These are phyloP conservation scores for Aspergillus caelatus DNA, from an alignment of 2,329 filamentous ascomycete genomes.

Conservation along the genomic window DNA sequence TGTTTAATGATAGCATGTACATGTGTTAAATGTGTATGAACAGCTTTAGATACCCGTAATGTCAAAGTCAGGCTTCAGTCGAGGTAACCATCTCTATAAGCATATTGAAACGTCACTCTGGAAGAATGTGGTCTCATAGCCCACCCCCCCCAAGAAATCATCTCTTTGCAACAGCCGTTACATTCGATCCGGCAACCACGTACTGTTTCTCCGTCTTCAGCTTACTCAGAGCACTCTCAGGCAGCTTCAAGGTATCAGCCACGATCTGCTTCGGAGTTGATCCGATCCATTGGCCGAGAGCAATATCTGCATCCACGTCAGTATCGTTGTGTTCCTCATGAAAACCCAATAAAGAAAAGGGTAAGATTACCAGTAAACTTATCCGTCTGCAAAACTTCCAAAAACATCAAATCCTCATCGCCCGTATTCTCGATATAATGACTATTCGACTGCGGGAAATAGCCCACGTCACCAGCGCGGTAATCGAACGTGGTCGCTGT, in stretches of 20 bases:
- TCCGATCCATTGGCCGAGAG: conserved; percentile 52
- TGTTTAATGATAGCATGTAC: too few relatives aligned
- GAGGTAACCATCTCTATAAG: too few relatives aligned
- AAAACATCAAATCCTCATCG: conserved; percentile 73
- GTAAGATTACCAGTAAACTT: conserved; percentile 54
- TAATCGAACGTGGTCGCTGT: conserved; percentile 77
- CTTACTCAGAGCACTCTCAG: conserved; percentile 40
- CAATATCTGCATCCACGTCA: conserved; percentile 46
- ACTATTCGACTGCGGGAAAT: conserved; percentile 75
- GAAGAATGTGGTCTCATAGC: too few relatives aligned
- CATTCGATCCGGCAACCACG: conserved; percentile 39
- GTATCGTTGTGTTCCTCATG: background rate
- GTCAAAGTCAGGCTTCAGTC: too few relatives aligned
- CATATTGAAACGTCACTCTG: too few relatives aligned
- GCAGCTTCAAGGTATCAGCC: conserved; percentile 56
- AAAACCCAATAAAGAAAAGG: background rate
- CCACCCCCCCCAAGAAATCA: background rate
- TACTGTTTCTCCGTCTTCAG: conserved; percentile 52
- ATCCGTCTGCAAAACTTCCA: conserved; percentile 74
- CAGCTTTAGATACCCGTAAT: too few relatives aligned
- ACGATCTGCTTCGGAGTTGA: conserved; percentile 61
- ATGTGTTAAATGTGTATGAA: too few relatives aligned
- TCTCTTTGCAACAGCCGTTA: background rate
- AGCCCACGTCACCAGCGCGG: conserved; percentile 72
- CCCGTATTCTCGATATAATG: conserved; percentile 80